These are phyloP conservation scores for Cyberlindnera mycetangii DNA, from an alignment of 805 yeast genomes.

Conservation along the genomic window DNA sequence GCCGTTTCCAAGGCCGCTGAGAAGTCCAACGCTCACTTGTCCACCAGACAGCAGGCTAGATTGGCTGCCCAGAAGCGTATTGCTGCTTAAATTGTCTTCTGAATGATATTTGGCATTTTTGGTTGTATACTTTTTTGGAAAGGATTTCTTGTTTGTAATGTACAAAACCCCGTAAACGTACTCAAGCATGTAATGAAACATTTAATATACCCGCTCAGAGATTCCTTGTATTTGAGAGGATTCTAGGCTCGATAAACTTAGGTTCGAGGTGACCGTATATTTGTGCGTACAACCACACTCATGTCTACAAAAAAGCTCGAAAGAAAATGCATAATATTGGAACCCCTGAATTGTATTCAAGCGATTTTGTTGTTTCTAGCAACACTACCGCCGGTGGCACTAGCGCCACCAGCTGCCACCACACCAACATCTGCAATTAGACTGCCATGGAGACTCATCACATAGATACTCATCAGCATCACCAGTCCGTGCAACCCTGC, in stretches of 20 bases:
- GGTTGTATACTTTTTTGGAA: conserved; percentile 9
- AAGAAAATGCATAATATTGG: background rate
- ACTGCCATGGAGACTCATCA: conserved; percentile 42
- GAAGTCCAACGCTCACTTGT: conserved; percentile 63
- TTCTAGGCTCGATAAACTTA: too few species aligned
- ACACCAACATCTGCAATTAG: conserved; percentile 13
- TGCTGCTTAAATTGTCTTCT: conserved; percentile 46
- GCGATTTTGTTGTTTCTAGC: background rate
- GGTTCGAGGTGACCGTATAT: too few species aligned
- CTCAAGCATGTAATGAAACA: background rate
- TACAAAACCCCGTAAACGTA: conserved; percentile 7
- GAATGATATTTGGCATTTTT: conserved; percentile 4
- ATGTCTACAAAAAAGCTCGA: background rate
- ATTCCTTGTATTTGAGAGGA: too few species aligned
- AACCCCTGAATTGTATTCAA: too few species aligned
- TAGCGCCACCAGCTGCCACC: background rate
- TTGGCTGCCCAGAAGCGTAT: conserved; percentile 84
- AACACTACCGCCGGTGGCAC: too few species aligned
- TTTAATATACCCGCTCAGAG: too few species aligned
- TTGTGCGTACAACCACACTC: too few species aligned
- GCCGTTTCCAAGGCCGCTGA: conserved; percentile 89
- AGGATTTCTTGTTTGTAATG: conserved; percentile 14
- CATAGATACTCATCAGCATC: conserved; percentile 57
- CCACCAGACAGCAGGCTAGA: conserved; percentile 92
- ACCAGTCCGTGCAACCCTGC: conserved; percentile 71